Conservation (phyloP, 1,284 basidiomycete species). For the Apiotrichum mycotoxinovorans region DNA sequence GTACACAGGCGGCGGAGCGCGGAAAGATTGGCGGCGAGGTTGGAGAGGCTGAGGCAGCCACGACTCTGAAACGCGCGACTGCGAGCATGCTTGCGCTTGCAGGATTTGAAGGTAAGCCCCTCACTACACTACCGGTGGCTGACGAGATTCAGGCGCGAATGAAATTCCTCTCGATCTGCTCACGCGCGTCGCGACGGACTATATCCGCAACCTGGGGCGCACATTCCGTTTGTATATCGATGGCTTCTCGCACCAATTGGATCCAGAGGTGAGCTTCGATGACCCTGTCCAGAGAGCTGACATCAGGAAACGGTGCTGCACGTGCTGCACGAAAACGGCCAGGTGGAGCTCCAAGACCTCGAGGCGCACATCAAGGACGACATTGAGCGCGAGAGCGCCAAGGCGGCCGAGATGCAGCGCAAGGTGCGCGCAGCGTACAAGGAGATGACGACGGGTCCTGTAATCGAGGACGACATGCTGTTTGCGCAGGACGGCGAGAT, state of each 20-base stretch:
- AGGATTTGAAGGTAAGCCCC: constrained; percentile 75
- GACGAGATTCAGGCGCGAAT: constrained; percentile 45
- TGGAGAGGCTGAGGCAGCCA: constrained; percentile 39
- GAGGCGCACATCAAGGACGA: constrained; percentile 88
- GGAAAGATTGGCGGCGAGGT: constrained; percentile 38
- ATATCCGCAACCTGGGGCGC: constrained; percentile 77
- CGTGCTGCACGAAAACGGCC: constrained; percentile 81
- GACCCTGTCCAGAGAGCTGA: not conserved
- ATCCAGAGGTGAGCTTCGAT: constrained; percentile 63
- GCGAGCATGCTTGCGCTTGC: constrained; percentile 75
- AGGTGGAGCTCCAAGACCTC: constrained; percentile 67
- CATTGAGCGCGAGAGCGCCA: constrained; percentile 72
- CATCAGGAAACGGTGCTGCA: constrained; percentile 83
- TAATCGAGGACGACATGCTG: constrained; percentile 63
- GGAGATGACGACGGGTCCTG: constrained; percentile 60
- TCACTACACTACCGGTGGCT: constrained; percentile 1
- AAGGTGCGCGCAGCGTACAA: constrained; percentile 77
- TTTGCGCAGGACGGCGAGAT: constrained; percentile 74
- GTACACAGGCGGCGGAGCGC: constrained; percentile 23
- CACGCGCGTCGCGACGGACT: constrained; percentile 74
- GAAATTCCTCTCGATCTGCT: constrained; percentile 73
- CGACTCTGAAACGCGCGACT: constrained; percentile 37
- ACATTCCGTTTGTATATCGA: constrained; percentile 79
- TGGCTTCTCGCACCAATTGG: constrained; percentile 73
- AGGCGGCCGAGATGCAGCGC: constrained; percentile 74